Evolutionary conservation across 441 rosid species (phyloP), one percentile per base, ranked within the genome.

Genomic region (Eutrema salsugineum): DNA sequence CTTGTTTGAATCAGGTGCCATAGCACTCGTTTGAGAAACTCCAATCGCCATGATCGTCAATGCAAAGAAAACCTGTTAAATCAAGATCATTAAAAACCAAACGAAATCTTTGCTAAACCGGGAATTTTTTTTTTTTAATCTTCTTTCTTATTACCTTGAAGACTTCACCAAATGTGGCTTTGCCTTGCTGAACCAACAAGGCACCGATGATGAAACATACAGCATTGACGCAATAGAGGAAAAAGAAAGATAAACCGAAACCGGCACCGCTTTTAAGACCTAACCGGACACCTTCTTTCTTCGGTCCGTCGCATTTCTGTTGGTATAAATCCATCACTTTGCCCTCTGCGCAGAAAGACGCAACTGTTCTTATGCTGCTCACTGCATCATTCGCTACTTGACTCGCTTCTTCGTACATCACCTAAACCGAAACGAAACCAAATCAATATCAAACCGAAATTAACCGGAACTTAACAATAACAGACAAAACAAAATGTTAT

Each of bases 301-400:
- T 57, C 2, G 96, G 93, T 46, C 75, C 87, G 8, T 80, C 60
- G 8, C 93, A 89, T 84, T 89, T 89, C 78, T 78, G 49, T 47
- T 80, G 63, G 67, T 89, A 86, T 76, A 89, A 53, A 38, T 86
- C 83, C 86, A 84, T 86, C 54, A 87, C 89, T 71, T 82, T 86
- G 36, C 72, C 76, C 66, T 89, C 93, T 0, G 96, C 84, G 36
- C 96, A 86, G 62, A 89, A 89, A 5, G 95, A 89, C 4, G 95
- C 93, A 14, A 89, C 80, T 2, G 77, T 72, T 27, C 77, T 55
- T 53, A 72, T 72, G 40, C 77, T 64, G 14, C 70, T 54, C 22
- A 72, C 77, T 17, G 77, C 70, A 33, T 64, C 76, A 32, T 72
- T 72, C 33, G 76, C 76, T 2, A 72, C 76, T 72, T 72, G 76